Evolutionary conservation across 1,284 basidiomycete genomes (phyloP).

Genomic region (Ganoderma resinaceum): DNA sequence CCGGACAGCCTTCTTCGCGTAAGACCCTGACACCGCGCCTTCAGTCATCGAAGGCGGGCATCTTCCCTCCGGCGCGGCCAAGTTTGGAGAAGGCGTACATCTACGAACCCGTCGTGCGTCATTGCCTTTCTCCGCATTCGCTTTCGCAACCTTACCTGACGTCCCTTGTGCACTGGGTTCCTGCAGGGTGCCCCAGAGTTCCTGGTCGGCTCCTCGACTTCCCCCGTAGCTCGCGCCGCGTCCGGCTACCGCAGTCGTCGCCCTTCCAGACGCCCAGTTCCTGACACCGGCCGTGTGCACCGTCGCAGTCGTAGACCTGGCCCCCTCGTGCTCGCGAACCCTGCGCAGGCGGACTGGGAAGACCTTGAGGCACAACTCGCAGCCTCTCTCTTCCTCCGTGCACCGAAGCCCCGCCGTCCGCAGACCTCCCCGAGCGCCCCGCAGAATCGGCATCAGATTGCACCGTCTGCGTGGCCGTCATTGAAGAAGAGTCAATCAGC

Average conservation of each 20-base stretch:
- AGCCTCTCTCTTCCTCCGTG: conserved; percentile 11
- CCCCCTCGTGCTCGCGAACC: conserved; percentile 28
- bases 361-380: conserved; percentile 11
- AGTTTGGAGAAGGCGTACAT: conserved; percentile 27
- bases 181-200: conserved; percentile 34
- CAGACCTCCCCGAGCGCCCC: conserved; percentile 15
- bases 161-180: not conserved
- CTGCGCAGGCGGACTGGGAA: conserved; percentile 20
- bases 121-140: conserved; percentile 4
- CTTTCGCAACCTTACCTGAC: conserved; percentile 1
- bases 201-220: conserved; percentile 34
- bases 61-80: conserved; percentile 5
- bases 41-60: conserved; percentile 7
- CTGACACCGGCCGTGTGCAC: conserved; percentile 14
- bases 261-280: not conserved
- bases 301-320: conserved; percentile 27
- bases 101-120: conserved; percentile 33
- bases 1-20: not conserved
- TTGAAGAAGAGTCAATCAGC: not conserved
- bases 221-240: conserved; percentile 26
- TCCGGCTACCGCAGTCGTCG: conserved; percentile 28
- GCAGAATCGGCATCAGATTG: not conserved
- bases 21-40: conserved; percentile 11
- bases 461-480: not conserved
- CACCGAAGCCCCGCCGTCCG: conserved; percentile 14